Evolutionary conservation across 768 basidiomycete genomes (phyloP).

Genomic region (Phylloporus rhodoxanthus): DNA sequence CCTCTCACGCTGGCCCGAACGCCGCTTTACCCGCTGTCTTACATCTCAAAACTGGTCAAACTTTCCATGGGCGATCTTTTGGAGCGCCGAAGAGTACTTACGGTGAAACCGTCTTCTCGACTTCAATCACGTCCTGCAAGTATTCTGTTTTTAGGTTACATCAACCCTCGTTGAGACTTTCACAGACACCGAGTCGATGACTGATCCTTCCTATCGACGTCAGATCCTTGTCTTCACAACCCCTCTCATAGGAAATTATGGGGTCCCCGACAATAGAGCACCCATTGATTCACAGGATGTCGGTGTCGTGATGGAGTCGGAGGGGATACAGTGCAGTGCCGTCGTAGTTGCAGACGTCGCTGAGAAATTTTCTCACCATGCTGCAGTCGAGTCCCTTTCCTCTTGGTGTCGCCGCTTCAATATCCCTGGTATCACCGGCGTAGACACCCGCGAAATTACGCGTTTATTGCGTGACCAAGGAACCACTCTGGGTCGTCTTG

Average conservation of each 20-base stretch:
- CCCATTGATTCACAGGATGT: slow-evolving; percentile 71
- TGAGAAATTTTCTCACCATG: slow-evolving; percentile 90
- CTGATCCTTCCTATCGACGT: slow-evolving; percentile 95
- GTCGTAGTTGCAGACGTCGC: slow-evolving; percentile 94
- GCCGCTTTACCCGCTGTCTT: slow-evolving; percentile 67
- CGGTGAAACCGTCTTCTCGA: slow-evolving; percentile 98
- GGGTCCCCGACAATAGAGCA: slow-evolving; percentile 78
- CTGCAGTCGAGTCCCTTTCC: slow-evolving; percentile 86
- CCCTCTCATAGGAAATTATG: slow-evolving; percentile 98
- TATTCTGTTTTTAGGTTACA: slow-evolving; percentile 10
- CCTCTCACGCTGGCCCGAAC: slow-evolving; percentile 54
- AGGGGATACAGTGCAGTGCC: slow-evolving; percentile 84
- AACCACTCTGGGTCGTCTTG: slow-evolving; percentile 89
- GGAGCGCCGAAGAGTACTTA: slow-evolving; percentile 82
- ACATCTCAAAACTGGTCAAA: slow-evolving; percentile 91
- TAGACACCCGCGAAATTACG: slow-evolving; percentile 97
- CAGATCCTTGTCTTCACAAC: slow-evolving; percentile 99
- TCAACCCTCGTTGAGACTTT: slow-evolving; percentile 7
- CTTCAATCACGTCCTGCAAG: slow-evolving; percentile 96
- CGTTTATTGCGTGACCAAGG: slow-evolving; percentile 91
- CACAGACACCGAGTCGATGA: slow-evolving; percentile 99
- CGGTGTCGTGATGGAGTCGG: slow-evolving; percentile 84
- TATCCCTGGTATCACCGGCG: slow-evolving; percentile 92
- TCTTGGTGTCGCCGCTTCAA: slow-evolving; percentile 89
- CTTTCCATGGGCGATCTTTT: slow-evolving; percentile 84